Evolutionary conservation across 179 eudicot species (phyloP).

Genomic region (Drosera spatulata): DNA sequence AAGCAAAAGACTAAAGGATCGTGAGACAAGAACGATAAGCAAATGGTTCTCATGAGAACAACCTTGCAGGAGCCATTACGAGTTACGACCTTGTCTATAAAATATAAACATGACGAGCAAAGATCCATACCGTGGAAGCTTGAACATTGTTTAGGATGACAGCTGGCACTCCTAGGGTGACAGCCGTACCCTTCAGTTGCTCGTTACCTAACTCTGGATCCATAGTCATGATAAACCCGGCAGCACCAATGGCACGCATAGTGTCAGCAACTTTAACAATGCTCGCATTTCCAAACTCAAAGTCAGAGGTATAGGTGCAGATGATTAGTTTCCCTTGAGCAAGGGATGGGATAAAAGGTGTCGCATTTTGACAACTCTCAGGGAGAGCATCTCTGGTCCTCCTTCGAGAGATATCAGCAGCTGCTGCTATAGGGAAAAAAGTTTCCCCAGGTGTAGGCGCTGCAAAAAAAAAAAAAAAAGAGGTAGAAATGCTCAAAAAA

Average conservation of each 20-base stretch:
- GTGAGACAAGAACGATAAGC: no score
- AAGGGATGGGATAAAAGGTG: conserved; percentile 33
- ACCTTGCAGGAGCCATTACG: no score
- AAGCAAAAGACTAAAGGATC: no score
- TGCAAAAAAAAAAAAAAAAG: conserved; percentile 11
- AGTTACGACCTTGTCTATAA: no score
- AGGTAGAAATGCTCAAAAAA: no score
- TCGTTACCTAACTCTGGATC: conserved; percentile 48
- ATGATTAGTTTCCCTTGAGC: conserved; percentile 51
- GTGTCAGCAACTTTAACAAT: conserved; percentile 47
- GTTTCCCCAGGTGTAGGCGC: conserved; percentile 44
- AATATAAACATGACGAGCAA: no score
- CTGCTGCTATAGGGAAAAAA: conserved; percentile 41
- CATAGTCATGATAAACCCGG: conserved; percentile 59
- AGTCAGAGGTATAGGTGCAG: conserved; percentile 54
- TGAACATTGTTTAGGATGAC: conserved; percentile 41
- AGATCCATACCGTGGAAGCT: conserved; percentile 37
- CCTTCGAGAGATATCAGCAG: conserved; percentile 39
- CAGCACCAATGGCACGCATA: conserved; percentile 34
- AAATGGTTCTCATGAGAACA: no score
- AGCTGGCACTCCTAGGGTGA: conserved; percentile 42
- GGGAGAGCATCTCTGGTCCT: conserved; percentile 32
- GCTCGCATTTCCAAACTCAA: conserved; percentile 42
- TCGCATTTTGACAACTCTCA: conserved; percentile 47
- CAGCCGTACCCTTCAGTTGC: conserved; percentile 48